Evolutionary conservation across 441 rosid species (phyloP).

Genomic region (Omphalea diandra): DNA sequence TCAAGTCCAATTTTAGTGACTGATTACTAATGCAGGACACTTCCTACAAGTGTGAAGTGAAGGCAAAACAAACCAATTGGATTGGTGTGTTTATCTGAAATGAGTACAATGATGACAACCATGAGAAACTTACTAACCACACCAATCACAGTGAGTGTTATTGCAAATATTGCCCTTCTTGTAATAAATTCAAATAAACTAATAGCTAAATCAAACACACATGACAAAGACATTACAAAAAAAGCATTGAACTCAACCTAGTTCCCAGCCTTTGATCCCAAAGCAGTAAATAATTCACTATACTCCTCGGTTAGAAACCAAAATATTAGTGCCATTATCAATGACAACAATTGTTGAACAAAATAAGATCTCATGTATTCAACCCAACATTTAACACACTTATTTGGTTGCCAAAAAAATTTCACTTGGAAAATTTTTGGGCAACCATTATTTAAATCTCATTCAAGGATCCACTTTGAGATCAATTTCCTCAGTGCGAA

Average conservation of each 20-base stretch:
- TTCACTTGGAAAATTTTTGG: too few relatives aligned
- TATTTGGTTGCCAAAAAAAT: too few relatives aligned
- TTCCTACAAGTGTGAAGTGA: slow-evolving; percentile 70
- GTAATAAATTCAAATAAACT: too few relatives aligned
- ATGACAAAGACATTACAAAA: slow-evolving; percentile 60
- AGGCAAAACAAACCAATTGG: slow-evolving; percentile 85
- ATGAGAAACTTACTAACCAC: slow-evolving; percentile 96
- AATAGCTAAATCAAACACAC: too few relatives aligned
- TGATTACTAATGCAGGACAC: slow-evolving; percentile 88
- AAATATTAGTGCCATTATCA: too few relatives aligned
- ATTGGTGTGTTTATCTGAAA: slow-evolving; percentile 95
- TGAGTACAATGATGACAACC: slow-evolving; percentile 79
- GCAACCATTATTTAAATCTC: too few relatives aligned
- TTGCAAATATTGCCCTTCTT: too few relatives aligned
- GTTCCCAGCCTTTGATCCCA: slow-evolving; percentile 46
- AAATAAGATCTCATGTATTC: too few relatives aligned
- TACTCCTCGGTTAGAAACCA: slow-evolving; percentile 84
- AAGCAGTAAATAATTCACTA: slow-evolving; percentile 54
- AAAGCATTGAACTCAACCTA: slow-evolving; percentile 62
- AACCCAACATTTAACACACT: too few relatives aligned
- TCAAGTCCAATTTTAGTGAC: slow-evolving; percentile 50
- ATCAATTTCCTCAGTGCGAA: too few relatives aligned
- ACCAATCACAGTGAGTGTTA: slow-evolving; percentile 91
- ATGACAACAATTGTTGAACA: slow-evolving; percentile 75
- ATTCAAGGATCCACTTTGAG: too few relatives aligned